Evolutionary conservation across 805 yeast genomes (phyloP), one percentile per base, ranked within the genome.

Genomic region (Candida hungchunana): DNA sequence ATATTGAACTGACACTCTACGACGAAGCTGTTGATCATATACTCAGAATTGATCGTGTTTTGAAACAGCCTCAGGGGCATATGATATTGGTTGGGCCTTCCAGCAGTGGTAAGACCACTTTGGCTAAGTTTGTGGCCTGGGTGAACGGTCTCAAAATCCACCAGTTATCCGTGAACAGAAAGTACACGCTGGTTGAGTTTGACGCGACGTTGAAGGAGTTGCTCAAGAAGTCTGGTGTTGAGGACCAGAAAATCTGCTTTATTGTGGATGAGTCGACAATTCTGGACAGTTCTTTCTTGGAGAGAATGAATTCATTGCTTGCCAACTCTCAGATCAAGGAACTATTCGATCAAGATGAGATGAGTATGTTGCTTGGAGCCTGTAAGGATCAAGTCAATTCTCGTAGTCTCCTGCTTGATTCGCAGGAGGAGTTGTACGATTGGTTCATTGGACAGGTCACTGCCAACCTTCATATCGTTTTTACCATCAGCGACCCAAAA

Each of bases 281-380:
- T 33, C 48, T 79, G 27, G 89, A 85, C 22, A 68, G 94, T 0
- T 67, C 93, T 0, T 90, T 89, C 51, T 59, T 90, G 20, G 97
- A 90, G 57, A 65, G 95, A 42, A 87, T 90, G 93, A 90, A 90
- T 50, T 85, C 95, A 0, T 62, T 90, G n/a, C 67, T 90, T 25
- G 96, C 97, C 0, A 90, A 90, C 58, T 84, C 95, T 0, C 97
- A 90, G 51, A 71, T 88, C 25, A 96, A 96, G 1, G 96, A 95
- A 4, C 62, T 90, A 11, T 90, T 86, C 56, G 83, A 75, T 37
- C 88, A 79, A 0, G 94, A 85, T 8, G 89, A 84, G 7, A 70
- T 64, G 33, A 61, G 60, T 0, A 40, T 64, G 2, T 60, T 89
- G 37, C 62, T 83, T 64, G 58, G 57, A 2, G 47, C 71, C 2